These are phyloP conservation scores for Pseudogymnoascus sp. DNA, from an alignment of 2,329 filamentous ascomycete species.

Conservation along the genomic window DNA sequence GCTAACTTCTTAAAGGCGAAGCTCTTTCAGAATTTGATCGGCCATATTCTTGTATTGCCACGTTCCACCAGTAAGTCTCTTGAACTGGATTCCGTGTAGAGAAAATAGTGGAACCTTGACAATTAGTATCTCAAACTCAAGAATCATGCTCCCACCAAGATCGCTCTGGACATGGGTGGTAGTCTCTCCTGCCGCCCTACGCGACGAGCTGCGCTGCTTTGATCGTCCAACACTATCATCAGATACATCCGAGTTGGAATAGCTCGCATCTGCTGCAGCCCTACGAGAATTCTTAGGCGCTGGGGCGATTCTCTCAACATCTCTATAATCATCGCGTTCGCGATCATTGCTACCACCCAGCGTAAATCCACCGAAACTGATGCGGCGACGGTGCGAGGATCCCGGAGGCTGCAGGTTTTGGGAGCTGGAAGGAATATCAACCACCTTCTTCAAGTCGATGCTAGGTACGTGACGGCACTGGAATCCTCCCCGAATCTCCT, in stretches of 20 bases:
- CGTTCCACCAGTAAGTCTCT: slow-evolving; percentile 88
- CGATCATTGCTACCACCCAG: slow-evolving; percentile 48
- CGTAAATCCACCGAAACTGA: slow-evolving; percentile 72
- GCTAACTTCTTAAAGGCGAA: slow-evolving; percentile 89
- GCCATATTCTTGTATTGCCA: slow-evolving; percentile 99
- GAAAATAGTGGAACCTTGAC: slow-evolving; percentile 93
- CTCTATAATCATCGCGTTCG: slow-evolving; percentile 64
- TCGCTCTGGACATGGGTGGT: slow-evolving; percentile 89
- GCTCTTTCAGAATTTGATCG: slow-evolving; percentile 81
- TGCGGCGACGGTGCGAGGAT: slow-evolving; percentile 62
- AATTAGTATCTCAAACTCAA: slow-evolving; percentile 93
- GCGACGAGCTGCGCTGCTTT: slow-evolving; percentile 41
- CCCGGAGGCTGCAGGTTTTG: slow-evolving; percentile 21
- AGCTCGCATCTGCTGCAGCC: slow-evolving; percentile 57
- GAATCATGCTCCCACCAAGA: slow-evolving; percentile 71
- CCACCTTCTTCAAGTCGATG: slow-evolving; percentile 72
- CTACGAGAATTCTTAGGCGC: slow-evolving; percentile 41
- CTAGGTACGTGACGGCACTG: slow-evolving; percentile 81
- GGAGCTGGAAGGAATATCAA: slow-evolving; percentile 54
- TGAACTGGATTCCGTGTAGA: slow-evolving; percentile 95
- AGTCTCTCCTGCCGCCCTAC: slow-evolving; percentile 71
- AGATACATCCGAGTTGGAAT: slow-evolving; percentile 80
- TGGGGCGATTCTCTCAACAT: slow-evolving; percentile 46
- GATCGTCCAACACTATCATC: slow-evolving; percentile 62
- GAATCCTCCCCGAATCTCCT: slow-evolving; percentile 90